phyloP scores from a whole-genome alignment of 1,284 basidiomycete genomes.

The Boletus sp. region DNA sequence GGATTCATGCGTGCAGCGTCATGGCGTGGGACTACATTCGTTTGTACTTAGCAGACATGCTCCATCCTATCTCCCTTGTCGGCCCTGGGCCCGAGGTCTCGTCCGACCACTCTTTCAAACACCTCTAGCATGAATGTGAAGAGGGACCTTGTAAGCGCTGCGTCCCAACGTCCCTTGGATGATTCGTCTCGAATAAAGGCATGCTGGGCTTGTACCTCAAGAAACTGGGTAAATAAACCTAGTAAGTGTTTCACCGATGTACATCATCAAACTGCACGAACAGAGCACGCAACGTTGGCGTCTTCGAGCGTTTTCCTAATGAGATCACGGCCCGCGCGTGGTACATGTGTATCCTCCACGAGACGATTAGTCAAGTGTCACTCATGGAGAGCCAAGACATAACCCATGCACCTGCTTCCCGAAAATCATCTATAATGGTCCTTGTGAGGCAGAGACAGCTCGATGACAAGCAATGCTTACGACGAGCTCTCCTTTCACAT shows the following conservation, averaged over 20 bases:
- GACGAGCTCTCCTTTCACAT: slow-evolving; percentile 85
- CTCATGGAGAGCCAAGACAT: not conserved
- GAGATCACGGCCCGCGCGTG: slow-evolving; percentile 79
- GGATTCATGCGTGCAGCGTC: slow-evolving; percentile 7
- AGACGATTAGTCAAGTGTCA: slow-evolving; percentile 4
- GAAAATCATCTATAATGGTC: slow-evolving; percentile 76
- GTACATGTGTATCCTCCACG: slow-evolving; percentile 83
- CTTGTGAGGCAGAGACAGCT: slow-evolving; percentile 3
- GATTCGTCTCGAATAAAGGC: slow-evolving; percentile 92
- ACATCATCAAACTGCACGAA: slow-evolving; percentile 41
- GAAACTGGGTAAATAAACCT: slow-evolving; percentile 61
- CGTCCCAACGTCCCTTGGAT: slow-evolving; percentile 93
- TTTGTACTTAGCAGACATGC: slow-evolving; percentile 54
- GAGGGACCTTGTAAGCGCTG: slow-evolving; percentile 79
- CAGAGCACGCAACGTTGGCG: slow-evolving; percentile 69
- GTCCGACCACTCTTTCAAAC: slow-evolving; percentile 84
- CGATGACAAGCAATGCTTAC: slow-evolving; percentile 46
- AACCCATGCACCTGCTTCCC: slow-evolving; percentile 79
- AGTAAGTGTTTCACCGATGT: slow-evolving; percentile 6
- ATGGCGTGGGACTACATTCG: no score
- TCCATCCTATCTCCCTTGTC: slow-evolving; percentile 53
- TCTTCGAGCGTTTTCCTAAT: slow-evolving; percentile 84
- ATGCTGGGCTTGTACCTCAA: slow-evolving; percentile 93
- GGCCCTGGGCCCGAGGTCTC: slow-evolving; percentile 76
- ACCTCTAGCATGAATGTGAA: slow-evolving; percentile 91